Evolutionary conservation across 331 rosid species (phyloP).

Genomic region (Ulmus americana): DNA sequence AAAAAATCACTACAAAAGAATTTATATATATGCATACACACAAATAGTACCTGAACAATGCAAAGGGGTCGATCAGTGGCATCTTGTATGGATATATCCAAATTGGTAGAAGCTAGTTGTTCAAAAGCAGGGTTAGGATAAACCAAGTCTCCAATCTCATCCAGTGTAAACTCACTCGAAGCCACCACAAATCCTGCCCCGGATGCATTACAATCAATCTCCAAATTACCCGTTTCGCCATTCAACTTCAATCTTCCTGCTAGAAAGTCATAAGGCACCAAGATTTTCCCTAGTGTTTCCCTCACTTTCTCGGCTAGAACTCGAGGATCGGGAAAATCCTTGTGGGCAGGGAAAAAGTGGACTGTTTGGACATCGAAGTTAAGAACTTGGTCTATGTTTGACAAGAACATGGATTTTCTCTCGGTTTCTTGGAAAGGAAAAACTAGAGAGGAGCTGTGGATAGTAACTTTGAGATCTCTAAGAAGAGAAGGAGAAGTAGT

Average conservation of each 20-base stretch:
- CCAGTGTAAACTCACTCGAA: conserved; percentile 40
- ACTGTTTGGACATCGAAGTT: conserved; percentile 57
- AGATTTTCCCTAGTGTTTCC: conserved; percentile 32
- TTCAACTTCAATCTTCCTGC: conserved; percentile 56
- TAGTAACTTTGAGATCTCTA: conserved; percentile 47
- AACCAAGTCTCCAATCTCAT: conserved; percentile 58
- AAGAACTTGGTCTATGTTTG: conserved; percentile 73
- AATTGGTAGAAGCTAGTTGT: conserved; percentile 38
- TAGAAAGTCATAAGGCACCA: conserved; percentile 53
- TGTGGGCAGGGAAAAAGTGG: conserved; percentile 50
- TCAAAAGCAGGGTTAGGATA: conserved; percentile 67
- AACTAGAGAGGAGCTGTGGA: conserved; percentile 36
- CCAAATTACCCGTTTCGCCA: conserved; percentile 35
- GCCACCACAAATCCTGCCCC: conserved; percentile 71
- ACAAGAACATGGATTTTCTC: conserved; percentile 45
- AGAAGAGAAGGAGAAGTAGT: conserved; percentile 2
- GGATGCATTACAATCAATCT: conserved; percentile 51
- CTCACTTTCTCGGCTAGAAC: conserved; percentile 35
- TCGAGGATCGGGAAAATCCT: conserved; percentile 34
- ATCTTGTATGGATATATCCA: conserved; percentile 37
- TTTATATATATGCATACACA: no score
- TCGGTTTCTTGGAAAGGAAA: conserved; percentile 42
- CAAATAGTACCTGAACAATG: conserved; percentile 54
- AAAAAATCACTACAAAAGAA: no score
- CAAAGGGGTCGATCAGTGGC: conserved; percentile 38